Conservation (phyloP, 257 asterid genomes). For the Primulina eburnea region DNA sequence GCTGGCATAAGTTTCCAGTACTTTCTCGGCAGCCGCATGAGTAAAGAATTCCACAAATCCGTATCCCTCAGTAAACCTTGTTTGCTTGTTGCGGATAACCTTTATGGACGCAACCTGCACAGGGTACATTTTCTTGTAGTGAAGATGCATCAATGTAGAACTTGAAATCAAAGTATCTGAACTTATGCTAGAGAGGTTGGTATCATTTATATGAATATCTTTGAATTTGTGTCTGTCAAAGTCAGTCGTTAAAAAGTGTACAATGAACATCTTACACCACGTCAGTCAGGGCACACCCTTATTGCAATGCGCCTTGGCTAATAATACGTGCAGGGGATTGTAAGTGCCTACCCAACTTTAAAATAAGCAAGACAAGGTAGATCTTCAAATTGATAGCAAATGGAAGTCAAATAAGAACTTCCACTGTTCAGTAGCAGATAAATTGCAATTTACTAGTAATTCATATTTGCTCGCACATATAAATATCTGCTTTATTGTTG, state of each 20-base stretch:
- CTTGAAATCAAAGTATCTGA: not conserved
- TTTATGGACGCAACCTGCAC: conserved; percentile 77
- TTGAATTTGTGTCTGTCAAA: too few relatives aligned
- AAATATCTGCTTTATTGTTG: not conserved
- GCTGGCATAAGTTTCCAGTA: conserved; percentile 55
- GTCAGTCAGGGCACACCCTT: not conserved
- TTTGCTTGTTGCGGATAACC: conserved; percentile 89
- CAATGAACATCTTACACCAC: not conserved
- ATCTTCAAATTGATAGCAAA: not conserved
- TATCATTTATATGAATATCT: not conserved
- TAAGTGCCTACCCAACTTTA: not conserved
- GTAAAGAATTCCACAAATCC: conserved; percentile 86
- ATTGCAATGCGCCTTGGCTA: not conserved
- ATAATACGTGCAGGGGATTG: not conserved
- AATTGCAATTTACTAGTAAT: not conserved
- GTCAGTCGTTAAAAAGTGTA: not conserved
- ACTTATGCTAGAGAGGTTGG: too few relatives aligned
- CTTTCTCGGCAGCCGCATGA: conserved; percentile 86
- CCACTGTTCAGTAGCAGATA: not conserved
- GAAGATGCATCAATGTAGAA: not conserved
- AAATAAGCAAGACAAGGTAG: not conserved
- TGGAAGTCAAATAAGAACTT: not conserved
- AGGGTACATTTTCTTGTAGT: not conserved
- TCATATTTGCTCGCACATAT: not conserved
- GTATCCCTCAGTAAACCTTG: conserved; percentile 85